Evolutionary conservation across 1,284 basidiomycete species (phyloP), one percentile per base, ranked within the genome.

Genomic region (Cryptococcus sp.): DNA sequence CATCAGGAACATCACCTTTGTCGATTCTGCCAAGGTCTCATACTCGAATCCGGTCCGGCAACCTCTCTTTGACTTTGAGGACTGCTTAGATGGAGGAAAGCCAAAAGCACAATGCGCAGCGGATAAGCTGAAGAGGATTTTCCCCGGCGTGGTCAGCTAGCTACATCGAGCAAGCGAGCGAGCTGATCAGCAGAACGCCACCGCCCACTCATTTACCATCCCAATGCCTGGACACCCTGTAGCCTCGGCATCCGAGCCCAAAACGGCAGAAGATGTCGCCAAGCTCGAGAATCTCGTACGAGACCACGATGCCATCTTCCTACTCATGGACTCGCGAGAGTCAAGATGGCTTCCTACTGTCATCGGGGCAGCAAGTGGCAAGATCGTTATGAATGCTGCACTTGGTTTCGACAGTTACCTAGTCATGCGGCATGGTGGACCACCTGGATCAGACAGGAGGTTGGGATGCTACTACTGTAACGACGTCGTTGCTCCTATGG

Each of bases 141-240:
- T 88, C 72, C 96, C 96, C 0, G 91, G 90, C 1, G 83, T 97
- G 1, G 91, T 93, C 57, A 59, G 87, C 23, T 13, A 10, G 25
- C 7, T n/a, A 21, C 28, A 19, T 41, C 14, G 28, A 31, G 13
- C 32, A 22, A 36, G 31, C 11, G 14, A 52, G 19, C 23, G n/a
- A 41, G 49, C n/a, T n/a, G 18, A 16, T 24, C 19, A 37, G 9
- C 59, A 93, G 88, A 86, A 91, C 53, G 83, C 91, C 0, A 79
- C 78, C 0, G 93, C 90, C 0, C 77, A 86, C 60, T 78, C 81
- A 11, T 76, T 98, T 11, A 82, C 83, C 14, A 87, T 98, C 55
- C 94, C 96, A 0, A 98, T 98, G 94, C 96, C 96, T 0, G 96
- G 96, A 0, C 94, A 98, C 66, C 92, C 92, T 0, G 80, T 98